Evolutionary conservation across 2,329 filamentous ascomycete genomes (phyloP), one percentile per base, ranked within the genome.

Genomic region (Fusarium tricinctum): DNA sequence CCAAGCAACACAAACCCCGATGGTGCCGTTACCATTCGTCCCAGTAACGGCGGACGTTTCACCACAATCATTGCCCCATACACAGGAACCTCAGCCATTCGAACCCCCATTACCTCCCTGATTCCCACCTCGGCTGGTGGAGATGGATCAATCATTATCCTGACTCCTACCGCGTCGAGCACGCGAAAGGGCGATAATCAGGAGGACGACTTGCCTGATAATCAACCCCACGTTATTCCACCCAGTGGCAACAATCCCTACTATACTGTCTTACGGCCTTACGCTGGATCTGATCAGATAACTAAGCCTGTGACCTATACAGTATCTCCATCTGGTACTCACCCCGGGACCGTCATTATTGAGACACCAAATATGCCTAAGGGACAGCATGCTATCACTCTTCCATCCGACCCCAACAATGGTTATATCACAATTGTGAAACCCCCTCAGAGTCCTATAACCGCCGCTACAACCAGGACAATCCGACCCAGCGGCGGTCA

Each of bases 81-180:
- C 26, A 49, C 51, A 8, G 66, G 66, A n/a, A 9, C 49, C 15
- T 42, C 33, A 5, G 47, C 48, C 5, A 69, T 69, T 14, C 53
- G 60, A 7, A 66, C 66, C 9, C 54, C 66, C 2, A 30, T 69
- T 3, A 69, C 66, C 6, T 65, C 46, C 14, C 40, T 69, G 14
- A 40, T 69, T 20, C 66, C 66, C 6, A 47, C 60, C 12, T 62
- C 66, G 5, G 60, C 60, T 26, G 47, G 38, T 3, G 47, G 55
- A 7, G 50, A 65, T 10, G 66, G 66, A 54, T 69, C 66, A 4
- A 69, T 69, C 19, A 48, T 69, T 12, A 69, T 69, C 14, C 66
- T 69, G 45, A 69, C 66, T 15, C 63, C 66, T 17, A 47, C 48
- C n/a, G 42, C 61, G 22, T 49, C 47, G n/a, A 66, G 52, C 39